A percentile compares a stretch with the other conserved stretches of the same genome.
phyloP scores from a whole-genome alignment of 768 basidiomycete genomes.

The Gautieria morchelliformis region DNA sequence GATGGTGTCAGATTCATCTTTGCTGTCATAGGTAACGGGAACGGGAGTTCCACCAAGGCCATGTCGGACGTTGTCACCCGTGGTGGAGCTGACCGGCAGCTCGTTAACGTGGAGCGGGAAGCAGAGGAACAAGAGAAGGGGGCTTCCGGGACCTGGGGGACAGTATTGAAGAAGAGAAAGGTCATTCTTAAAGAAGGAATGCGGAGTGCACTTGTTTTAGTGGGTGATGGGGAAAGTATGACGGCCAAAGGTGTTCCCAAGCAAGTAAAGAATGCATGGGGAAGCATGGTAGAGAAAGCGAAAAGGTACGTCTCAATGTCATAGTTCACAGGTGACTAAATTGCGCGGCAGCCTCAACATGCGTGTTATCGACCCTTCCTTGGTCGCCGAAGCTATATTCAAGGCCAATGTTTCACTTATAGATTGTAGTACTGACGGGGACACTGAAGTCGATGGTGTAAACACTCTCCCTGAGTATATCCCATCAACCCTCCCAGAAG shows the following conservation, averaged over 20 bases:
- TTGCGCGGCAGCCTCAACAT: slow-evolving; percentile 26
- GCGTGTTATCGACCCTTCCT: slow-evolving; percentile 34
- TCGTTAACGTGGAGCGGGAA: slow-evolving; percentile 44
- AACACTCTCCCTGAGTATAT: slow-evolving; percentile 40
- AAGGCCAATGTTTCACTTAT: slow-evolving; percentile 27
- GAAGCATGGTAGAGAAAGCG: slow-evolving; percentile 40
- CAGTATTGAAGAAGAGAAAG: background rate
- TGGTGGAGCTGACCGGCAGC: slow-evolving; percentile 55
- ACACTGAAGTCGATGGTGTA: background rate
- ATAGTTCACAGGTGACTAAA: background rate
- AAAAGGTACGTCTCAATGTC: slow-evolving; percentile 29
- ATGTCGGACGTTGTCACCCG: slow-evolving; percentile 44
- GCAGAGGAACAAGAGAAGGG: slow-evolving; percentile 38
- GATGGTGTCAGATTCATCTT: slow-evolving; percentile 47
- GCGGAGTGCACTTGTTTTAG: slow-evolving; percentile 29
- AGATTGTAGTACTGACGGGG: slow-evolving; percentile 24
- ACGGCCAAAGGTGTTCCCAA: slow-evolving; percentile 38
- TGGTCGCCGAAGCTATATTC: slow-evolving; percentile 43
- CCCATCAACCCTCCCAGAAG: slow-evolving; percentile 43
- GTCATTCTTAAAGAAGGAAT: slow-evolving; percentile 4
- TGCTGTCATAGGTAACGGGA: slow-evolving; percentile 28
- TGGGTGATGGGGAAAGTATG: slow-evolving; percentile 42
- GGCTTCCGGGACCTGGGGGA: slow-evolving; percentile 35
- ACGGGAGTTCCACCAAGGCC: slow-evolving; percentile 35
- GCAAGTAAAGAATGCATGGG: slow-evolving; percentile 34